These are phyloP conservation scores for Leccinum variicolor DNA, from an alignment of 768 basidiomycete species.

Conservation along the genomic window DNA sequence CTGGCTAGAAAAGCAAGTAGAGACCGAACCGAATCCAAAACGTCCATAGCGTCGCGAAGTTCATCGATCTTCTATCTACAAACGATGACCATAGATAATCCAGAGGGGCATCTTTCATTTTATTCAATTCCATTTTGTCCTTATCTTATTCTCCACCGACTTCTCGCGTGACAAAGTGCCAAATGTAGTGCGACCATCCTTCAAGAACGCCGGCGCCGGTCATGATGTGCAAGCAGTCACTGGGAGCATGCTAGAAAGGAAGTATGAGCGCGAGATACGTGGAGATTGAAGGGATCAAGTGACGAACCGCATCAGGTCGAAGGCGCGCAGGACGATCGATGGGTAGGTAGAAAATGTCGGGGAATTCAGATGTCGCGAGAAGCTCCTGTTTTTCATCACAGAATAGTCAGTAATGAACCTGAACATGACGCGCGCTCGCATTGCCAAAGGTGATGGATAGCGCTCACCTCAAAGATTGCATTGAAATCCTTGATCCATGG, in stretches of 20 bases:
- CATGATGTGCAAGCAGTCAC: constrained; percentile 48
- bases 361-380: constrained; percentile 41
- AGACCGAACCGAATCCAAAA: neutral
- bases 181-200: constrained; percentile 52
- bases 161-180: constrained; percentile 44
- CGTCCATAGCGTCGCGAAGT: neutral
- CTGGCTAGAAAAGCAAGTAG: neutral
- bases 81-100: neutral
- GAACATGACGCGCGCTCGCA: neutral
- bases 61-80: neutral
- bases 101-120: neutral
- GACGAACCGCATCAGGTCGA: constrained; percentile 61
- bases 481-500: constrained; percentile 57
- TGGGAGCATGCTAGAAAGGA: constrained; percentile 34
- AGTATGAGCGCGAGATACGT: neutral
- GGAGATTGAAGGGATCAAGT: neutral
- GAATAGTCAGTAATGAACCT: constrained; percentile 1
- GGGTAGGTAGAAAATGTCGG: constrained; percentile 54
- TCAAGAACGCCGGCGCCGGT: constrained; percentile 46
- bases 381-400: constrained; percentile 34
- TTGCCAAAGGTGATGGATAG: neutral
- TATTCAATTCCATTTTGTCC: neutral
- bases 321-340: constrained; percentile 62
- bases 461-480: constrained; percentile 51
- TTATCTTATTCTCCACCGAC: constrained; percentile 27